Percentiles rank a stretch among this genome's conserved stretches.
Conservation (phyloP, 371 early-diverging fungal genomes). For the Catenaria anguillulae region DNA sequence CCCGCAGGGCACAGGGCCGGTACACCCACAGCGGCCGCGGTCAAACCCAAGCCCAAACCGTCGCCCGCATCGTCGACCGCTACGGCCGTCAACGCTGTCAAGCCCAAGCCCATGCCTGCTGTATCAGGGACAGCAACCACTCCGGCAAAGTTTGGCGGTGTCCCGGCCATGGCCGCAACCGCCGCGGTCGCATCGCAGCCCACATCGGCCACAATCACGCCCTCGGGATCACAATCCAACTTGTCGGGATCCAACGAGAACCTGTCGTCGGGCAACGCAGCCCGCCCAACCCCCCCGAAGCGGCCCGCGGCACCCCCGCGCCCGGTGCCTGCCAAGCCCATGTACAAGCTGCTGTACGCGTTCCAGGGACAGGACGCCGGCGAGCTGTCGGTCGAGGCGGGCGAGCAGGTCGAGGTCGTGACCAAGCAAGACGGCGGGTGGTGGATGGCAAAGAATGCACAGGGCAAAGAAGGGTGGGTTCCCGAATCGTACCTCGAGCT, state of each 20-base stretch:
- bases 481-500: conserved; percentile 68
- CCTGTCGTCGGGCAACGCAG: too few species aligned
- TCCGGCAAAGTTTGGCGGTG: too few species aligned
- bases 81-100: neutral
- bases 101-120: conserved; percentile 3
- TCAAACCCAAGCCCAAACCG: neutral
- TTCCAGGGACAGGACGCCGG: conserved; percentile 46
- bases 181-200: conserved; percentile 12
- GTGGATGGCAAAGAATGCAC: conserved; percentile 59
- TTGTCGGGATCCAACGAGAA: neutral
- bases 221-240: conserved; percentile 9
- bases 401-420: conserved; percentile 51
- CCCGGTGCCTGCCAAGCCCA: conserved; percentile 20
- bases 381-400: conserved; percentile 52
- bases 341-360: conserved; percentile 58
- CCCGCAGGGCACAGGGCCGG: neutral
- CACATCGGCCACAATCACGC: neutral
- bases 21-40: neutral
- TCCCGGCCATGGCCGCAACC: conserved; percentile 10
- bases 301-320: conserved; percentile 25
- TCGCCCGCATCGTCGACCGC: conserved; percentile 6
- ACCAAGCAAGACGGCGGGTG: conserved; percentile 71
- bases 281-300: conserved; percentile 30
- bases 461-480: conserved; percentile 65
- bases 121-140: neutral